These are phyloP conservation scores for Sequoiadendron giganteum DNA, from an alignment of 75 land plant genomes.

Conservation along the genomic window DNA sequence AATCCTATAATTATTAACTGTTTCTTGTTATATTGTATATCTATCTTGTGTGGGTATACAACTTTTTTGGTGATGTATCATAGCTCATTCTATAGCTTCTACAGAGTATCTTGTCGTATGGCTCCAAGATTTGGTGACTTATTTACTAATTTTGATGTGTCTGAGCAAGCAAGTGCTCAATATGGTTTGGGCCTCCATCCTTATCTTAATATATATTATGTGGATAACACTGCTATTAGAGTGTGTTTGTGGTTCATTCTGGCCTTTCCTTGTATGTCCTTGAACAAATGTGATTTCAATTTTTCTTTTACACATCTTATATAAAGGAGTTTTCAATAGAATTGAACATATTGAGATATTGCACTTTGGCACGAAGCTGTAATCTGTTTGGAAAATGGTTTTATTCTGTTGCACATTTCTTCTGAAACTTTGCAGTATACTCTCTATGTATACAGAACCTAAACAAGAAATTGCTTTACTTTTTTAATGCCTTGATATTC, in stretches of 20 bases:
- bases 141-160: neutral
- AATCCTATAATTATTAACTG: no score
- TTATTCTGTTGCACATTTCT: neutral
- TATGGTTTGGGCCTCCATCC: neutral
- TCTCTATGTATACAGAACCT: neutral
- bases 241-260: neutral
- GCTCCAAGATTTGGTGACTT: neutral
- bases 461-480: neutral
- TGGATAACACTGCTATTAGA: neutral
- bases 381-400: neutral
- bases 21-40: no score
- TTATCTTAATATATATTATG: neutral
- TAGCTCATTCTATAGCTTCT: neutral
- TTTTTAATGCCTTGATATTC: neutral
- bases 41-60: no score
- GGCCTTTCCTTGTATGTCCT: neutral
- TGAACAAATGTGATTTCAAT: neutral
- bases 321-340: neutral
- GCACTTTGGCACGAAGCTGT: neutral
- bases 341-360: neutral
- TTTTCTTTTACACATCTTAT: neutral
- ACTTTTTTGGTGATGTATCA: neutral
- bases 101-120: neutral
- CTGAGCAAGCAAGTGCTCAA: neutral
- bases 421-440: neutral